Base-by-base conservation (phyloP, 257 asterid genomes). In the Nicotiana obtusifolia region DNA sequence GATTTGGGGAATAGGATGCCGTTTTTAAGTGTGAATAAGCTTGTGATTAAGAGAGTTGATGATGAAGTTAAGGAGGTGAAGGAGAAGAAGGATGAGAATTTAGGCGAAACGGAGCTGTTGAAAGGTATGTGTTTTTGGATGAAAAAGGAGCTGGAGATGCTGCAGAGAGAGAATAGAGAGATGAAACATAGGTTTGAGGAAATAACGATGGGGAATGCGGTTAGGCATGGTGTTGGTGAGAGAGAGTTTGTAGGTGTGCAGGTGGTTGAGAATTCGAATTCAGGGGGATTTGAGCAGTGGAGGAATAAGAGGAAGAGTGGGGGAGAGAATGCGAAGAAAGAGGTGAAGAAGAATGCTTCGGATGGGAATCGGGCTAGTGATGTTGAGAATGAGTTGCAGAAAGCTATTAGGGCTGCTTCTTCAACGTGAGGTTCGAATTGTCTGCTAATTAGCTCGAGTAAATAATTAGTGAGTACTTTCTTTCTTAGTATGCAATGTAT, bases 321-420 rank as follows among this genome's bases (percentile, higher is more conserved):
- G 13, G 90, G 88, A 14, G 89, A 80, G 28, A 84, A 35, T 66
- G 84, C 30, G 77, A 89, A 81, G 84, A 90, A 86, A 73, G 97
- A 91, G 71, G 89, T 78, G 54, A 88, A 85, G 90, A 89, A 86
- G 86, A 87, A 82, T n/a, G 47, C 79, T 20, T 41, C 77, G 1
- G 30, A 64, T 41, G 85, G 30, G 33, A 80, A 76, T 81, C 8
- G 84, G 24, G 87, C 86, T 13, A 82, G 76, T 68, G 93, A 92
- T 84, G 89, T 94, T 77, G 98, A 95, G 90, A 90, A 73, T 86
- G 99, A 95, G 88, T 84, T 95, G 91, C 91, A 95, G 90, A 92
- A 88, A 89, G 99, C 99, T 59, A 92, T 95, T 77, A 83, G 77
- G 87, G 98, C 97, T 69, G 94, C 97, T 54, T 85, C 94, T 35